phyloP scores from a whole-genome alignment of 1,284 basidiomycete species.

The Malassezia globosa region DNA sequence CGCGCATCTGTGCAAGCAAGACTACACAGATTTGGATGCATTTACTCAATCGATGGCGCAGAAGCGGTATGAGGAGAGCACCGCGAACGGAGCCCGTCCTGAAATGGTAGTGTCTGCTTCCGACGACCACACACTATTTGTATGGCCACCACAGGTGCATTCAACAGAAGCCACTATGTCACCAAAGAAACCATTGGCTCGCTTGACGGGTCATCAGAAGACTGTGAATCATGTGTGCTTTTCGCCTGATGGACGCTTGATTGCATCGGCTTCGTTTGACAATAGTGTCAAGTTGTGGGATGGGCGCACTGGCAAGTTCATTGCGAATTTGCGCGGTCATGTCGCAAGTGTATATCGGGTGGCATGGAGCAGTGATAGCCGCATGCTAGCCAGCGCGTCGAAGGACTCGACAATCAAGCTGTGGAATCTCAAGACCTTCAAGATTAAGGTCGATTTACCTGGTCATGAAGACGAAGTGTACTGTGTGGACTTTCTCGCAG shows the following conservation, averaged over 20 bases:
- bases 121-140: conserved; percentile 68
- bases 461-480: conserved; percentile 97
- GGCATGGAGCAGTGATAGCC: conserved; percentile 86
- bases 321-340: conserved; percentile 69
- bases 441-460: conserved; percentile 82
- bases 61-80: conserved; percentile 61
- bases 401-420: conserved; percentile 74
- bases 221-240: conserved; percentile 92
- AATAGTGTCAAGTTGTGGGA: conserved; percentile 83
- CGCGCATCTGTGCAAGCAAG: neutral
- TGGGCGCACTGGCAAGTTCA: conserved; percentile 63
- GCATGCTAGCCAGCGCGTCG: conserved; percentile 81
- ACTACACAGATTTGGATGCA: conserved; percentile 12
- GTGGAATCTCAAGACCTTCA: conserved; percentile 49
- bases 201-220: conserved; percentile 87
- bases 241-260: conserved; percentile 82
- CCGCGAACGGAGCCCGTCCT: conserved; percentile 60
- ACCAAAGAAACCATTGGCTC: conserved; percentile 71
- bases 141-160: conserved; percentile 40
- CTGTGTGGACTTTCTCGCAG: conserved; percentile 66
- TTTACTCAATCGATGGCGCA: conserved; percentile 15
- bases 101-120: conserved; percentile 71
- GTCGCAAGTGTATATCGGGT: conserved; percentile 87
- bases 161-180: conserved; percentile 51
- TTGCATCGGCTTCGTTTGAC: conserved; percentile 84